Conservation (phyloP, 164 flowering plant species). For the Warburgia ugandensis region DNA sequence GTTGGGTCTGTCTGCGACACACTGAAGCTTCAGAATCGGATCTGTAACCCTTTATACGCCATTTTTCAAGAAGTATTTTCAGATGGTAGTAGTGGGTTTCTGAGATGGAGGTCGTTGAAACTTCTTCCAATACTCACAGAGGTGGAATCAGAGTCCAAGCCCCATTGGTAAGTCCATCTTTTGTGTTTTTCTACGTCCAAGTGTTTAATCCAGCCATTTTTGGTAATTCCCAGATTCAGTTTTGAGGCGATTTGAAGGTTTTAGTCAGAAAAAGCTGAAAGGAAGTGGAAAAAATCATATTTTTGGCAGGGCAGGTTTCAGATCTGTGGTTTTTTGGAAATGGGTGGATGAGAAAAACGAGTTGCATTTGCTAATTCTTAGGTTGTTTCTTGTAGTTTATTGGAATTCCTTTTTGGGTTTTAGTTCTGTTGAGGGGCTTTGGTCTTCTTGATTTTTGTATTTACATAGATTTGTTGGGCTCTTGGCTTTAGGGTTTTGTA, state of each 20-base stretch:
- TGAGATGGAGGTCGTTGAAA: slow-evolving; percentile 41
- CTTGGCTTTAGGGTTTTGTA: too few species aligned
- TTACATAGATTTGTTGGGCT: too few species aligned
- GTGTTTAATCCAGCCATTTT: slow-evolving; percentile 4
- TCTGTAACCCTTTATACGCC: not conserved
- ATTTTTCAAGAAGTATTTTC: not conserved
- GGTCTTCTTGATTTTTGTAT: too few species aligned
- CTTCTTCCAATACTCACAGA: slow-evolving; percentile 51
- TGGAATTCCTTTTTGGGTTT: too few species aligned
- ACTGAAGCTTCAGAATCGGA: not conserved
- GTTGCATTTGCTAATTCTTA: too few species aligned
- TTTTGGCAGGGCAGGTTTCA: not conserved
- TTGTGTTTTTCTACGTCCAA: not conserved
- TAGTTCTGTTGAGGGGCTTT: too few species aligned
- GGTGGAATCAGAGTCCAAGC: slow-evolving; percentile 62
- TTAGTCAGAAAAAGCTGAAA: not conserved
- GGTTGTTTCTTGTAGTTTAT: too few species aligned
- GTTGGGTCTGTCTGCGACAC: slow-evolving; percentile 9
- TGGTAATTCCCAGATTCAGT: slow-evolving; percentile 18
- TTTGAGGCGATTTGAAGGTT: slow-evolving; percentile 8
- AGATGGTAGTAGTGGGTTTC: slow-evolving; percentile 6
- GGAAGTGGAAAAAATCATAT: not conserved
- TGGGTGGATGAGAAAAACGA: not conserved
- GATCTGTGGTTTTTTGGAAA: slow-evolving; percentile 1
- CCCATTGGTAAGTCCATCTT: slow-evolving; percentile 55